Evolutionary conservation across 495 filamentous ascomycete species (phyloP), one percentile per base, ranked within the genome.

Genomic region (Penicillium robsamsonii): DNA sequence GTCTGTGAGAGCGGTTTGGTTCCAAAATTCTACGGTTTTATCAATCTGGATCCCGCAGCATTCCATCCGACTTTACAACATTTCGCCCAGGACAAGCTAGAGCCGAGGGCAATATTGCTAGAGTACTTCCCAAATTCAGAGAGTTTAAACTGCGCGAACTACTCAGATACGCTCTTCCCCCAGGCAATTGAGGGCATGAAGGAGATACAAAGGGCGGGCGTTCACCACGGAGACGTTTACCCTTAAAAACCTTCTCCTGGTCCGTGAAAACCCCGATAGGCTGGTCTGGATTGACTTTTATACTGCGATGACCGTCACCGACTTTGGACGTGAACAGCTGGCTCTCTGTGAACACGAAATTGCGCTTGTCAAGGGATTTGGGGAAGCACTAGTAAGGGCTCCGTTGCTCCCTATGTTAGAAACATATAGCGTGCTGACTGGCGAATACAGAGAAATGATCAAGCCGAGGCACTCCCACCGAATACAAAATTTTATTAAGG

Each of bases 201-300:
- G 15, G 25, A 55, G 48, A 60, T 65, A 45, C 62, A 25, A 2
- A 25, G 24, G 24, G 24, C 24, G 24, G 24, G 24, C 24, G 45
- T 71, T 25, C 46, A 51, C 22, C 62, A 71, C 46, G 13, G 30
- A 41, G 65, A 71, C 46, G 60, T 62, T 12, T 71, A 64, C 20
- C 60, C 68, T 4, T n/a, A 65, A 43, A 37, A 63, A 67, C 10
- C 43, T 69, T 33, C 59, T 68, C 22, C 33, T 70, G 25, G 53
- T 64, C 9, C 46, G 30, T 56, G 57, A 55, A 42, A 38, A 49
- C 3, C 24, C 33, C 1, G 50, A 43, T 13, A 60, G 53, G 46
- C 33, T 68, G 40, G 61, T 68, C 0, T 67, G 63, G 65, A 37
- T 65, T 52, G 61, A 64, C 45, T 70, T 70, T 59, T 61, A 70